Conservation (phyloP, 257 asterid species). For the Fraxinus excelsior region DNA sequence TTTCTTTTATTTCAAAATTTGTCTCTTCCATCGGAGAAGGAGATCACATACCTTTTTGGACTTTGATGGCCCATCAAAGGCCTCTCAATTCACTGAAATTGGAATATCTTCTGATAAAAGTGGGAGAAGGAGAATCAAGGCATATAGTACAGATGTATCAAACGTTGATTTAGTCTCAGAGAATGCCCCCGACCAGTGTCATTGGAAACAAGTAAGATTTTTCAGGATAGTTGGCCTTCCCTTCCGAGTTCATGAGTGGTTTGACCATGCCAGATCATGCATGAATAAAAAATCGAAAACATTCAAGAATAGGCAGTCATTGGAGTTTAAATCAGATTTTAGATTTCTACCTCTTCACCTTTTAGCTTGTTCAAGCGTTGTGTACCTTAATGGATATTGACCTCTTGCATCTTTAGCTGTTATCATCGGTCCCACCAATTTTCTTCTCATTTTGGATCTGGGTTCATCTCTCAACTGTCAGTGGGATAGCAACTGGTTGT, state of each 20-base stretch:
- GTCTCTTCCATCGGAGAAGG: neutral
- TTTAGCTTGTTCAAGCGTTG: neutral
- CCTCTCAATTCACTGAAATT: neutral
- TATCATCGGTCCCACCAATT: neutral
- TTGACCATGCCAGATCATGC: neutral
- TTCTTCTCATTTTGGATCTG: neutral
- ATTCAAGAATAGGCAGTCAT: neutral
- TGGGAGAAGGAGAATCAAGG: neutral
- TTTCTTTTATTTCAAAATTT: neutral
- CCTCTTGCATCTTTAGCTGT: neutral
- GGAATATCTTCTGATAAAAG: neutral
- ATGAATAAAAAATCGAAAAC: neutral
- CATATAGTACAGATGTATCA: neutral
- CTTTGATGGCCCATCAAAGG: constrained; percentile 1
- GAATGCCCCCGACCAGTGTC: neutral
- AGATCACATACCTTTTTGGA: neutral
- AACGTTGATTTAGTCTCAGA: neutral
- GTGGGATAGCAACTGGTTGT: neutral
- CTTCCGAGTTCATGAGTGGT: neutral
- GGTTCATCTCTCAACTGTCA: neutral
- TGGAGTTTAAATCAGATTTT: neutral
- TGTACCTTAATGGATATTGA: neutral
- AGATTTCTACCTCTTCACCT: neutral
- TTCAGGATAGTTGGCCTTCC: neutral
- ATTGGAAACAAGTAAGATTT: neutral